A percentile compares a stretch with the other conserved stretches of the same genome.
phyloP scores from a whole-genome alignment of 108 stramenopile species.

The Skeletonema tropicum region DNA sequence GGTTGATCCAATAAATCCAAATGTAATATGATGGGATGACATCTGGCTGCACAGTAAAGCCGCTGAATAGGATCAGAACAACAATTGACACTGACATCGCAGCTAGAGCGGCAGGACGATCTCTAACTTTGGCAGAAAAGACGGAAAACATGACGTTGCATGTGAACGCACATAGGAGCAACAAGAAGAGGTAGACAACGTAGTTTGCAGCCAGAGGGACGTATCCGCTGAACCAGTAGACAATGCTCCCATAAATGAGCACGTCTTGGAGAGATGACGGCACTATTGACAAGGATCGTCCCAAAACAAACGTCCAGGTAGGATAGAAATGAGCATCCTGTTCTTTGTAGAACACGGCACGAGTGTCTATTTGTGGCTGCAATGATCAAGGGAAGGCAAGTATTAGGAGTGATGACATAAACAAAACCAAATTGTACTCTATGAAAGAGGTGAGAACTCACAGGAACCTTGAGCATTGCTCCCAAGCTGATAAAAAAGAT shows the following conservation, averaged over 20 bases:
- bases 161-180: constrained; percentile 45
- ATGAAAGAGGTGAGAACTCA: background rate
- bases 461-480: constrained; percentile 69
- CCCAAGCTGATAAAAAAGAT: constrained; percentile 70
- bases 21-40: constrained; percentile 56
- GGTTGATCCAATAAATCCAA: constrained; percentile 72
- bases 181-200: constrained; percentile 63
- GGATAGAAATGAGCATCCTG: constrained; percentile 86
- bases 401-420: background rate
- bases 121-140: constrained; percentile 58
- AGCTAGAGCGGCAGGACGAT: constrained; percentile 57
- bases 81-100: constrained; percentile 57
- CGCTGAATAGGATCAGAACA: constrained; percentile 60
- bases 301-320: constrained; percentile 65
- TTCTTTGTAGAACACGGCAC: constrained; percentile 88
- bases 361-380: constrained; percentile 57
- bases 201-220: constrained; percentile 52
- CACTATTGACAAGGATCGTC: constrained; percentile 51
- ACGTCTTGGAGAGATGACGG: constrained; percentile 60
- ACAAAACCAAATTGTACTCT: background rate
- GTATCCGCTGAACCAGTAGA: constrained; percentile 69
- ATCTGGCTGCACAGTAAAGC: constrained; percentile 70
- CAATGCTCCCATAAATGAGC: constrained; percentile 53
- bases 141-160: constrained; percentile 58
- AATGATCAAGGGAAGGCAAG: background rate